A percentile compares a stretch with the other conserved stretches of the same genome.
Evolutionary conservation across 106 monocot genomes (phyloP).

Genomic region (Phalaenopsis aphrodite): DNA sequence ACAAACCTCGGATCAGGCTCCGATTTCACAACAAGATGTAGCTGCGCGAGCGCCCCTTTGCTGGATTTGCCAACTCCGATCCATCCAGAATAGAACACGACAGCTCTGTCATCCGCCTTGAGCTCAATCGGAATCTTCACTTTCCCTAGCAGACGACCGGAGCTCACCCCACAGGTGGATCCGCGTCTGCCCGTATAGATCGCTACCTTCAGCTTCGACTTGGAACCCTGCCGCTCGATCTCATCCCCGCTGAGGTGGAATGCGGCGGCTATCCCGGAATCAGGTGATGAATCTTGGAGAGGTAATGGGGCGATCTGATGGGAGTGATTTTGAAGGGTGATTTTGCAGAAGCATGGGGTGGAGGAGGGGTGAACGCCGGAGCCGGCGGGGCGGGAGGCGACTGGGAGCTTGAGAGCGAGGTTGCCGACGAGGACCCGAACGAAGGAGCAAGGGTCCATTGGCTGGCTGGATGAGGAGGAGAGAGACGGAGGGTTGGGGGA

Average conservation of each 20-base stretch:
- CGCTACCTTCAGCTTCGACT: conserved; percentile 32
- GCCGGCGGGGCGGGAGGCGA: conserved; percentile 50
- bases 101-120: conserved; percentile 29
- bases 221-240: conserved; percentile 28
- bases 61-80: conserved; percentile 24
- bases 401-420: conserved; percentile 76
- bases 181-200: conserved; percentile 81
- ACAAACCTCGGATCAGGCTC: conserved; percentile 82
- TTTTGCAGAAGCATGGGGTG: conserved; percentile 73
- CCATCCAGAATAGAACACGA: conserved; percentile 58
- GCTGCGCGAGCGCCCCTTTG: conserved; percentile 19
- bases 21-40: conserved; percentile 46
- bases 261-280: conserved; percentile 33
- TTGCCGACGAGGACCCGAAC: conserved; percentile 78
- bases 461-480: not conserved
- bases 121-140: conserved; percentile 57
- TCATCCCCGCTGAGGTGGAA: conserved; percentile 55
- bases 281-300: conserved; percentile 23
- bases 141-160: conserved; percentile 71
- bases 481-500: not conserved
- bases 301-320: conserved; percentile 39
- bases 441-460: conserved; percentile 89
- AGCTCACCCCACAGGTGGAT: conserved; percentile 67
- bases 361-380: conserved; percentile 80
- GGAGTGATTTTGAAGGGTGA: conserved; percentile 53